These are phyloP conservation scores for Dimocarpus longan DNA, from an alignment of 345 rosid species.

Conservation along the genomic window DNA sequence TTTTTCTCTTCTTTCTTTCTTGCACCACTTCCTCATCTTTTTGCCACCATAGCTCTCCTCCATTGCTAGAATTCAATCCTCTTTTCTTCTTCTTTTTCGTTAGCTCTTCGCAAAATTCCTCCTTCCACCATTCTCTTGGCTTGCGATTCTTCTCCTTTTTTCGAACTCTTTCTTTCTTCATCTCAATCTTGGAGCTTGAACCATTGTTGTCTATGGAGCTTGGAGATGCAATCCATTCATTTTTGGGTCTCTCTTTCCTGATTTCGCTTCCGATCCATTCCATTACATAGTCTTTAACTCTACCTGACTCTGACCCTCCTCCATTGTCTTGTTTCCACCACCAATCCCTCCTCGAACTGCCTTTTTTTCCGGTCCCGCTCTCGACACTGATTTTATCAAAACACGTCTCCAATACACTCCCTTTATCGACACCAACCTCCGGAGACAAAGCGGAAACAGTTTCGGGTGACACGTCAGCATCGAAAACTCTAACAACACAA, in stretches of 20 bases:
- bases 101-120: conserved; percentile 78
- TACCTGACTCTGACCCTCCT: conserved; percentile 60
- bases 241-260: conserved; percentile 63
- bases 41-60: conserved; percentile 69
- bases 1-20: conserved; percentile 51
- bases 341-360: conserved; percentile 63
- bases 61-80: conserved; percentile 37
- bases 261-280: conserved; percentile 86
- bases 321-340: conserved; percentile 83
- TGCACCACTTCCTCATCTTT: conserved; percentile 48
- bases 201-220: conserved; percentile 31
- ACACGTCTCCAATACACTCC: conserved; percentile 49
- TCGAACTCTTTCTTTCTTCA: conserved; percentile 45
- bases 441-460: conserved; percentile 36
- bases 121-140: conserved; percentile 91
- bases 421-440: conserved; percentile 46
- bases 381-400: conserved; percentile 46
- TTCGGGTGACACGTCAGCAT: conserved; percentile 47
- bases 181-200: conserved; percentile 35
- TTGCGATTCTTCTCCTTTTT: conserved; percentile 57
- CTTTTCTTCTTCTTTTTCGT: conserved; percentile 61
- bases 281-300: conserved; percentile 77
- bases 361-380: conserved; percentile 40
- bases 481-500: conserved; percentile 41
- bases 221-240: conserved; percentile 46